Evolutionary conservation across 306 rosid species (phyloP).

Genomic region (Quercus berberidifolia): DNA sequence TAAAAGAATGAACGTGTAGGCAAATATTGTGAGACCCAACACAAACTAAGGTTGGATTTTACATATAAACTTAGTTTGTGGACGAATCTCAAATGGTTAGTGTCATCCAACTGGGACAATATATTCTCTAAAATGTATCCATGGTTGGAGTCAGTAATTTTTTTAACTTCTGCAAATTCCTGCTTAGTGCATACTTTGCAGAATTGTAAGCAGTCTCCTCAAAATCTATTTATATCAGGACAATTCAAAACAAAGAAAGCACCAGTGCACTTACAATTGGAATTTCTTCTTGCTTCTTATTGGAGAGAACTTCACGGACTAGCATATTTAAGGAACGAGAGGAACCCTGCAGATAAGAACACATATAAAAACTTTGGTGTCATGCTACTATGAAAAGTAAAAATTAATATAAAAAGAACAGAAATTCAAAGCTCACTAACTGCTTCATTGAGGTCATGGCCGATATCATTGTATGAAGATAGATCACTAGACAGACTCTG

Average conservation of each 20-base stretch:
- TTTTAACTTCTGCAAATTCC: background rate
- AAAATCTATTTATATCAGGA: background rate
- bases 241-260: background rate
- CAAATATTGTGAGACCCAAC: background rate
- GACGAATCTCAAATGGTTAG: background rate
- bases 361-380: slow-evolving; percentile 1
- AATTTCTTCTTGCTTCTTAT: slow-evolving; percentile 76
- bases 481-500: slow-evolving; percentile 46
- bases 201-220: background rate
- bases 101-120: background rate
- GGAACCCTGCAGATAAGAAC: slow-evolving; percentile 48
- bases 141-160: background rate
- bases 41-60: background rate
- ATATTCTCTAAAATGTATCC: background rate
- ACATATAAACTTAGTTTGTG: background rate
- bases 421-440: slow-evolving; percentile 46
- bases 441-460: slow-evolving; percentile 42
- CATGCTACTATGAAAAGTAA: background rate
- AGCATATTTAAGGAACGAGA: slow-evolving; percentile 47
- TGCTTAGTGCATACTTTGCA: background rate
- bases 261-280: slow-evolving; percentile 54
- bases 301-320: slow-evolving; percentile 57
- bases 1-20: background rate
- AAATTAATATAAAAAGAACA: background rate
- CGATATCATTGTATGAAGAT: slow-evolving; percentile 32